These are phyloP conservation scores for Brettanomyces naardenensis DNA, from an alignment of 805 yeast genomes.

Conservation along the genomic window DNA sequence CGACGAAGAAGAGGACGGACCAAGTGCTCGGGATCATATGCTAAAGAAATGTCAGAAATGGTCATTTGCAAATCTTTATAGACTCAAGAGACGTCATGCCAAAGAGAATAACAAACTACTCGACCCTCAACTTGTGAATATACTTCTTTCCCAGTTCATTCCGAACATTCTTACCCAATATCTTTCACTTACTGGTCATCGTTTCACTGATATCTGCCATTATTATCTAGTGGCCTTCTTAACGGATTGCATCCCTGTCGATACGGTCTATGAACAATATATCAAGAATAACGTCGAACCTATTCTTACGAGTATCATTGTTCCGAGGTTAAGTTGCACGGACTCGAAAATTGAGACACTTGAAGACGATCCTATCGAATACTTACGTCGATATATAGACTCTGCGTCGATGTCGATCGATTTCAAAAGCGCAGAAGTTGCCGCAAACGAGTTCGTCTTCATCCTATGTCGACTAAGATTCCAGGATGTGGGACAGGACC, in stretches of 20 bases:
- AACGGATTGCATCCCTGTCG: conserved; percentile 46
- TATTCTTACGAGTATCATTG: conserved; percentile 63
- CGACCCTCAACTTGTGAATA: conserved; percentile 5
- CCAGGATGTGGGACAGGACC: conserved; percentile 10
- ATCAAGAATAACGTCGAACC: conserved; percentile 59
- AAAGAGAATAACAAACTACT: conserved; percentile 5
- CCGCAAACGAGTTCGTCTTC: conserved; percentile 36
- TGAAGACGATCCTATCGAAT: conserved; percentile 85
- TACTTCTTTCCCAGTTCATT: conserved; percentile 46
- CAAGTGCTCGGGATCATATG: conserved; percentile 1
- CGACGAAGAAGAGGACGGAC: not conserved
- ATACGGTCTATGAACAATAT: conserved; percentile 49
- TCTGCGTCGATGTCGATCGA: conserved; percentile 30
- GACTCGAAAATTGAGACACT: conserved; percentile 63
- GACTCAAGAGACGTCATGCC: conserved; percentile 59
- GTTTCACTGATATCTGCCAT: conserved; percentile 59
- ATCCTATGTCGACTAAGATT: conserved; percentile 10
- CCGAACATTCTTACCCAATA: conserved; percentile 62
- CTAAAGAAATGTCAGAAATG: conserved; percentile 62
- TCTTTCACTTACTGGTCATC: conserved; percentile 57
- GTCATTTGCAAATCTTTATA: conserved; percentile 70
- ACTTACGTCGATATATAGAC: conserved; percentile 52
- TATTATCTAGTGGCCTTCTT: conserved; percentile 57
- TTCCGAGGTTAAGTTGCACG: conserved; percentile 66
- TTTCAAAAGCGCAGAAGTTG: conserved; percentile 40